Evolutionary conservation across 2,329 filamentous ascomycete genomes (phyloP).

Genomic region (Neurospora sp.): DNA sequence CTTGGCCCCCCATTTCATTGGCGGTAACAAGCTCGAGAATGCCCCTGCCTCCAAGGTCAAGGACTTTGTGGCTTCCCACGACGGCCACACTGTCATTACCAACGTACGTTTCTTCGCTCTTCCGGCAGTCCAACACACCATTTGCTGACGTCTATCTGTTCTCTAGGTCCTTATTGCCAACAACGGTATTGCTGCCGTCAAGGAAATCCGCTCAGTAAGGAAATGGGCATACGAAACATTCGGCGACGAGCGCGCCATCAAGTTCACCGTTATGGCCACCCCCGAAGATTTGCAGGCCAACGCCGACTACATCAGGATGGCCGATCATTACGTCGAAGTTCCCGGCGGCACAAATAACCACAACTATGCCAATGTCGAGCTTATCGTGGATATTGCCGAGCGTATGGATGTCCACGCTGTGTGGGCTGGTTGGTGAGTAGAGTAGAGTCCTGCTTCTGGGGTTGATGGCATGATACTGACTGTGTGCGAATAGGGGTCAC

Average conservation of each 20-base stretch:
- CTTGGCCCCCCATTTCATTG: conserved; percentile 88
- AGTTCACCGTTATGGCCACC: conserved; percentile 99
- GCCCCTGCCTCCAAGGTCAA: conserved; percentile 81
- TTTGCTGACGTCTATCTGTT: conserved; percentile 2
- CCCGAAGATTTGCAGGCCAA: conserved; percentile 96
- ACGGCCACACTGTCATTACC: conserved; percentile 96
- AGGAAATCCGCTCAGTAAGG: conserved; percentile 96
- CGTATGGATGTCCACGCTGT: conserved; percentile 97
- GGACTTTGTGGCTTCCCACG: conserved; percentile 84
- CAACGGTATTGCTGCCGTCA: conserved; percentile 98
- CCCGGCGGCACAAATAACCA: conserved; percentile 99
- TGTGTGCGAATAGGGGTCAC: conserved; percentile 59
- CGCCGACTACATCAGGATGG: conserved; percentile 99
- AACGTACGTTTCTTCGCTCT: conserved; percentile 54
- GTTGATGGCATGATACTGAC: neutral
- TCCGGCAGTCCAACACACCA: neutral
- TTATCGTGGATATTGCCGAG: conserved; percentile 97
- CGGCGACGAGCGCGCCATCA: conserved; percentile 93
- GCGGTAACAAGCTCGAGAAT: conserved; percentile 77
- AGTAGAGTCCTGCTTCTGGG: neutral
- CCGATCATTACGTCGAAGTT: conserved; percentile 98
- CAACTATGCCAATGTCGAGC: conserved; percentile 99
- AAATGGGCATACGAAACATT: conserved; percentile 99
- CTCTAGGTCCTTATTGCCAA: conserved; percentile 91
- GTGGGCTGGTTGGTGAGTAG: conserved; percentile 88